Percentiles rank a stretch among this genome's conserved stretches.
Conservation (phyloP, 306 rosid genomes). For the Urtica urens region DNA sequence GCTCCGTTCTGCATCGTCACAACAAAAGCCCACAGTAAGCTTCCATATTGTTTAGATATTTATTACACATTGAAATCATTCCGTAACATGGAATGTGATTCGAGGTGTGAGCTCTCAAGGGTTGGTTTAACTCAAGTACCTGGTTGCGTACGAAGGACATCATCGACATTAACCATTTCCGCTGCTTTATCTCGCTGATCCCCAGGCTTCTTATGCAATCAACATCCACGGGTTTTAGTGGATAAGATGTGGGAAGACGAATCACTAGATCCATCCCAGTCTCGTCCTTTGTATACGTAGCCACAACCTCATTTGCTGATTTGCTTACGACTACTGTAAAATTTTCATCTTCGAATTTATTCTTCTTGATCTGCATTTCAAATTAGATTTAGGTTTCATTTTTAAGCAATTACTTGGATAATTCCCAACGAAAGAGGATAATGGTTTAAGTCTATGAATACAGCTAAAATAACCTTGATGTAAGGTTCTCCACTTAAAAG, state of each 20-base stretch:
- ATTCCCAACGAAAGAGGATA: not conserved
- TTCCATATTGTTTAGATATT: slow-evolving; percentile 1
- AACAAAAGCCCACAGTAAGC: slow-evolving; percentile 18
- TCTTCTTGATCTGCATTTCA: slow-evolving; percentile 69
- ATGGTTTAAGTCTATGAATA: not conserved
- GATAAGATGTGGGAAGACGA: slow-evolving; percentile 86
- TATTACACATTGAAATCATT: not conserved
- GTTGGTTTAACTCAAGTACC: slow-evolving; percentile 34
- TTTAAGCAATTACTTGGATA: not conserved
- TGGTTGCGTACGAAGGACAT: slow-evolving; percentile 81
- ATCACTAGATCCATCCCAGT: slow-evolving; percentile 94
- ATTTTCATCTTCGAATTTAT: slow-evolving; percentile 64
- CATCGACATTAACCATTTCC: slow-evolving; percentile 98
- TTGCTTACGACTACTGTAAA: slow-evolving; percentile 84
- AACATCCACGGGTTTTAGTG: slow-evolving; percentile 80
- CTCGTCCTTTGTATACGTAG: slow-evolving; percentile 94
- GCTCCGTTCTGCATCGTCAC: slow-evolving; percentile 93
- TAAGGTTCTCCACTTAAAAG: too few species aligned
- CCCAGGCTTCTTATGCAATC: slow-evolving; percentile 87
- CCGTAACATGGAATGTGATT: not conserved
- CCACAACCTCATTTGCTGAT: slow-evolving; percentile 91
- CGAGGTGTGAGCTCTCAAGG: not conserved
- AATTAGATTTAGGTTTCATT: slow-evolving; percentile 11
- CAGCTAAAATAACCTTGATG: too few species aligned
- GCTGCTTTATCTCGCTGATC: slow-evolving; percentile 78